A percentile compares a stretch with the other conserved stretches of the same genome.
Conservation (phyloP, 371 early-diverging fungal genomes). For the Mortierella sp. region DNA sequence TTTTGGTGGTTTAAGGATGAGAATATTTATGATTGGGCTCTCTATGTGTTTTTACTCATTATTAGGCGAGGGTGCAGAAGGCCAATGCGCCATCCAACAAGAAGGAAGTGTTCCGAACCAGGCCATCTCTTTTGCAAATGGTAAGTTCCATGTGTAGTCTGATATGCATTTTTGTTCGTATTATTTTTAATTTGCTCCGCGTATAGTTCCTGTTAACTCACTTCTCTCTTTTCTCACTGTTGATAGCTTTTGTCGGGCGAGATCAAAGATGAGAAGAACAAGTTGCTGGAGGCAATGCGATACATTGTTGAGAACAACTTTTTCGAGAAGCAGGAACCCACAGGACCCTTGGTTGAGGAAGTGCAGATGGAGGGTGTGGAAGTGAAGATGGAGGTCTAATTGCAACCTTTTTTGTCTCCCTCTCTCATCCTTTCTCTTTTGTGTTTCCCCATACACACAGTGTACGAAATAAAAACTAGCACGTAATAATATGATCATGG, state of each 20-base stretch:
- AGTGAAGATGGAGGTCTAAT: background rate
- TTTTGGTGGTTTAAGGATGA: background rate
- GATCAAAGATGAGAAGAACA: conserved; percentile 66
- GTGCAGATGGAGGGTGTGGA: conserved; percentile 11
- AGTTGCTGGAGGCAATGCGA: conserved; percentile 77
- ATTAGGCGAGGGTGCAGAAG: conserved; percentile 45
- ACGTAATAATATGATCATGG: background rate
- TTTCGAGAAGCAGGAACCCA: conserved; percentile 55
- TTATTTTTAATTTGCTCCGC: background rate
- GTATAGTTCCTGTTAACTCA: background rate
- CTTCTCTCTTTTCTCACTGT: background rate
- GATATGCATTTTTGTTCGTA: background rate
- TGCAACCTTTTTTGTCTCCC: background rate
- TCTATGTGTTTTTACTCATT: background rate
- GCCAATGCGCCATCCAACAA: conserved; percentile 16
- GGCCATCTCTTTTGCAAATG: conserved; percentile 63
- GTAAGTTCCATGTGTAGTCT: conserved; percentile 27
- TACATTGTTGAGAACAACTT: conserved; percentile 87
- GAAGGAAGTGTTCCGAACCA: conserved; percentile 42
- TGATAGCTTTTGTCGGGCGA: conserved; percentile 64
- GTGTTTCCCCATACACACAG: background rate
- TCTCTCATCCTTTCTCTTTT: background rate
- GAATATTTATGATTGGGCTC: background rate
- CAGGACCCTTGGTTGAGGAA: conserved; percentile 29
- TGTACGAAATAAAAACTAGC: background rate